These are phyloP conservation scores for Rhytidiadelphus loreus DNA, from an alignment of 225 moss, liverwort and hornwort species.

Conservation along the genomic window DNA sequence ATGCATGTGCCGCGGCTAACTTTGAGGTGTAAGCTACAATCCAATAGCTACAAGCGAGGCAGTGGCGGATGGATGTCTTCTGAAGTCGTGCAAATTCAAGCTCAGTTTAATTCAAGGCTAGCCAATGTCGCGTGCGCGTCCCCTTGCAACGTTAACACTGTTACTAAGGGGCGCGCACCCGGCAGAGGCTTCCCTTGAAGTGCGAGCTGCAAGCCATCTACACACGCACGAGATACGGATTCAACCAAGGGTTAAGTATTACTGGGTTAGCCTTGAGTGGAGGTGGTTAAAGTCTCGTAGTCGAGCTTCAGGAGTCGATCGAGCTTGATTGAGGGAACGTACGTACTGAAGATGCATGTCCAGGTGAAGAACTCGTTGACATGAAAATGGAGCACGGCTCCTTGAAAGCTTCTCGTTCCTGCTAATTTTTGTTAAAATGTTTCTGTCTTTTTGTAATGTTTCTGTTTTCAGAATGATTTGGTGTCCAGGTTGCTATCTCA, in stretches of 20 bases:
- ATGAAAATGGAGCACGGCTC: neutral
- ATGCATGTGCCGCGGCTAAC: accelerated
- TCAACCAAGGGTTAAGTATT: neutral
- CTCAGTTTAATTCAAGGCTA: neutral
- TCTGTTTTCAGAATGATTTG: neutral
- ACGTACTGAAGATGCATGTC: neutral
- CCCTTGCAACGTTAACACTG: neutral
- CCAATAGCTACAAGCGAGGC: neutral
- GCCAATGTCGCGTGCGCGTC: neutral
- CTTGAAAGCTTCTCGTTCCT: neutral
- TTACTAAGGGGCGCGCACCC: neutral
- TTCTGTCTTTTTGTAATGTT: neutral
- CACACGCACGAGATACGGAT: neutral
- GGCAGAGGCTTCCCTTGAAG: accelerated
- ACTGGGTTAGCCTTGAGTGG: neutral
- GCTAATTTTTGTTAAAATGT: neutral
- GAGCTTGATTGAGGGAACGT: neutral
- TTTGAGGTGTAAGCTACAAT: neutral
- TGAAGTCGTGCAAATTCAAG: neutral
- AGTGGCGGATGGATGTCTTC: neutral
- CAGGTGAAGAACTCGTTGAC: neutral
- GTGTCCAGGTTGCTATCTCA: neutral
- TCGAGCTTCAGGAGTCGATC: neutral
- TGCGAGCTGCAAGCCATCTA: neutral
- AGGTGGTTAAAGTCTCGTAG: neutral